Conservation (phyloP, 768 basidiomycete genomes). For the Auriscalpium orientale region DNA sequence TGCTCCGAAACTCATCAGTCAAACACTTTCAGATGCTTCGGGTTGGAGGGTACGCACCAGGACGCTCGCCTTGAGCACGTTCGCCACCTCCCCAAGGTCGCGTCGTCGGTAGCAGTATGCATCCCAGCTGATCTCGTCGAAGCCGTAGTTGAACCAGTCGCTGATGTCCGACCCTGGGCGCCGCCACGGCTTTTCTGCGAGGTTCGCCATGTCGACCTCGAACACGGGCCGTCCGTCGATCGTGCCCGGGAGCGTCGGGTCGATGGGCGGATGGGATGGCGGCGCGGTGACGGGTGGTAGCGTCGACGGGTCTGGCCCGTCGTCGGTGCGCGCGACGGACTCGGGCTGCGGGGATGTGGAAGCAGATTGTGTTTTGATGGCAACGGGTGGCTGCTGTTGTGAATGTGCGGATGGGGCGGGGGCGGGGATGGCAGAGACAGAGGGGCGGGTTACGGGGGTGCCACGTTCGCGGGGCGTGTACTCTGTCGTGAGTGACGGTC, state of each 20-base stretch:
- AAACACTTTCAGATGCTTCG: background rate
- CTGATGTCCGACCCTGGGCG: conserved; percentile 86
- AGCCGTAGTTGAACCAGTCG: conserved; percentile 99
- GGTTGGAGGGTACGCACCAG: conserved; percentile 43
- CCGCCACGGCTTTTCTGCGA: conserved; percentile 86
- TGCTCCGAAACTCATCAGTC: conserved; percentile 21
- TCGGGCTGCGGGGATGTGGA: background rate
- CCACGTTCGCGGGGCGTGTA: conserved; percentile 70
- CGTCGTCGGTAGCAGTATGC: conserved; percentile 82
- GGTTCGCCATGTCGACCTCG: conserved; percentile 70
- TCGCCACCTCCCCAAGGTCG: conserved; percentile 72
- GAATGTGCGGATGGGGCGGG: conserved; percentile 10
- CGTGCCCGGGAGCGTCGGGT: conserved; percentile 56
- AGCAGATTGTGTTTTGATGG: background rate
- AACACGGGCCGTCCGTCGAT: conserved; percentile 74
- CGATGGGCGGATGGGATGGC: conserved; percentile 72
- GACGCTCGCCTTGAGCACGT: conserved; percentile 75
- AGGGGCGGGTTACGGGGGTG: conserved; percentile 30
- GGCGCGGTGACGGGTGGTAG: conserved; percentile 66
- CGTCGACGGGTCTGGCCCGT: conserved; percentile 53
- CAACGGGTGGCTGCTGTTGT: conserved; percentile 13
- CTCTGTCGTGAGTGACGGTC: conserved; percentile 70
- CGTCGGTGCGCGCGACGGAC: conserved; percentile 24
- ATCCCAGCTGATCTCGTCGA: conserved; percentile 95
- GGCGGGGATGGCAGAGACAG: conserved; percentile 18